Conservation (phyloP, 1,284 basidiomycete genomes). For the Malassezia restricta region DNA sequence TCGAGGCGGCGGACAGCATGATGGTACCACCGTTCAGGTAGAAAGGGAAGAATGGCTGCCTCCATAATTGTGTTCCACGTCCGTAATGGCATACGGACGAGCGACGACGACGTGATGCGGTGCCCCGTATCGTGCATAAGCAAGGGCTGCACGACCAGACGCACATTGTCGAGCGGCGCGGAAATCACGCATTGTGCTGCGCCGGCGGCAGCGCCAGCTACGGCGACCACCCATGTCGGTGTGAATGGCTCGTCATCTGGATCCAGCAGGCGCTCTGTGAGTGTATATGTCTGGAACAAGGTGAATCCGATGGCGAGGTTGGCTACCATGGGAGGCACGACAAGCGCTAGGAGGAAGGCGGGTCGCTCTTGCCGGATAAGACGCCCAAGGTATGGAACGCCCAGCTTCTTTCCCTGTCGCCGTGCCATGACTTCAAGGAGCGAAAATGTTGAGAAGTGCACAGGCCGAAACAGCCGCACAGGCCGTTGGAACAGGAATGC, state of each 20-base stretch:
- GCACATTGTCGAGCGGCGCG: slow-evolving; percentile 48
- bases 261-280: slow-evolving; percentile 25
- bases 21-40: slow-evolving; percentile 17
- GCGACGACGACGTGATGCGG: neutral
- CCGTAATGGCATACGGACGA: slow-evolving; percentile 12
- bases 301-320: slow-evolving; percentile 46
- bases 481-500: slow-evolving; percentile 47
- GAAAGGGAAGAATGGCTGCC: slow-evolving; percentile 41
- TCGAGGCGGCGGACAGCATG: slow-evolving; percentile 10
- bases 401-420: slow-evolving; percentile 41
- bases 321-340: slow-evolving; percentile 44
- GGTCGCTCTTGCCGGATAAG: slow-evolving; percentile 38
- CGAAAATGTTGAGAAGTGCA: slow-evolving; percentile 45
- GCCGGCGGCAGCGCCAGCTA: slow-evolving; percentile 45
- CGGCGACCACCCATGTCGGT: slow-evolving; percentile 31
- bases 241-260: slow-evolving; percentile 20
- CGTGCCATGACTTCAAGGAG: slow-evolving; percentile 46
- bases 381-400: slow-evolving; percentile 39
- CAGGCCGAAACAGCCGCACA: slow-evolving; percentile 45
- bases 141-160: slow-evolving; percentile 41
- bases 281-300: slow-evolving; percentile 44
- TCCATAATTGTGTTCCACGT: slow-evolving; percentile 38
- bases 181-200: slow-evolving; percentile 47
- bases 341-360: slow-evolving; percentile 22
- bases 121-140: slow-evolving; percentile 12